These are phyloP conservation scores for Gyrodon lividus DNA, from an alignment of 768 basidiomycete genomes.

Conservation along the genomic window DNA sequence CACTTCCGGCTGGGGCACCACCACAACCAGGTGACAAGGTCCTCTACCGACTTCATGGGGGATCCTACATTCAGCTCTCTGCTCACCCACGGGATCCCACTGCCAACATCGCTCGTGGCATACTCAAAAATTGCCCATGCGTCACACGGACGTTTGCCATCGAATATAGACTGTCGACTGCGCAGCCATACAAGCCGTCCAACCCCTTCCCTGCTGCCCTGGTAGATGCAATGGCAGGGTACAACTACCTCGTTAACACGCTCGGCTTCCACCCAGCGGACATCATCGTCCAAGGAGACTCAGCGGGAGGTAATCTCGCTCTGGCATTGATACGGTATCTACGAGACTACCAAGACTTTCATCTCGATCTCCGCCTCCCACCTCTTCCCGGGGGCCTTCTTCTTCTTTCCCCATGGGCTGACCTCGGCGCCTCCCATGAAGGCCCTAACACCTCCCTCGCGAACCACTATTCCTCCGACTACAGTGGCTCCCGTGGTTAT, in stretches of 20 bases:
- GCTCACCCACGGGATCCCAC: constrained; percentile 28
- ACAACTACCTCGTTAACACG: constrained; percentile 45
- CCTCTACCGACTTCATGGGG: constrained; percentile 34
- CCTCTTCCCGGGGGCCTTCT: constrained; percentile 30
- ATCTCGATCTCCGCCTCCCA: constrained; percentile 16
- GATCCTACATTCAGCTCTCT: constrained; percentile 25
- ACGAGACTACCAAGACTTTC: constrained; percentile 12
- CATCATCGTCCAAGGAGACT: constrained; percentile 52
- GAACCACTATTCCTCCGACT: constrained; percentile 23
- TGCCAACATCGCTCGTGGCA: constrained; percentile 21
- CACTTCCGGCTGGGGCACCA: constrained; percentile 14
- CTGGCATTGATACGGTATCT: constrained; percentile 40
- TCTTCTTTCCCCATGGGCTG: constrained; percentile 35
- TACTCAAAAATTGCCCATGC: constrained; percentile 12
- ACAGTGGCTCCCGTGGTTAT: constrained; percentile 25
- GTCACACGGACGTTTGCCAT: constrained; percentile 35
- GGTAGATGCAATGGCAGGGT: constrained; percentile 51
- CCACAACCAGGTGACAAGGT: constrained; percentile 33
- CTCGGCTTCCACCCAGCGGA: constrained; percentile 41
- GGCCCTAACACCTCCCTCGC: constrained; percentile 38
- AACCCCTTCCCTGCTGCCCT: constrained; percentile 54
- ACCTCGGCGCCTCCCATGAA: constrained; percentile 19
- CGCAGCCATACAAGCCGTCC: constrained; percentile 22
- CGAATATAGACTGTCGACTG: constrained; percentile 48
- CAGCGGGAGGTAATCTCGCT: constrained; percentile 53